Percentiles rank a stretch among this genome's conserved stretches.
Conservation (phyloP, 345 rosid genomes). For the Anacardium occidentale region DNA sequence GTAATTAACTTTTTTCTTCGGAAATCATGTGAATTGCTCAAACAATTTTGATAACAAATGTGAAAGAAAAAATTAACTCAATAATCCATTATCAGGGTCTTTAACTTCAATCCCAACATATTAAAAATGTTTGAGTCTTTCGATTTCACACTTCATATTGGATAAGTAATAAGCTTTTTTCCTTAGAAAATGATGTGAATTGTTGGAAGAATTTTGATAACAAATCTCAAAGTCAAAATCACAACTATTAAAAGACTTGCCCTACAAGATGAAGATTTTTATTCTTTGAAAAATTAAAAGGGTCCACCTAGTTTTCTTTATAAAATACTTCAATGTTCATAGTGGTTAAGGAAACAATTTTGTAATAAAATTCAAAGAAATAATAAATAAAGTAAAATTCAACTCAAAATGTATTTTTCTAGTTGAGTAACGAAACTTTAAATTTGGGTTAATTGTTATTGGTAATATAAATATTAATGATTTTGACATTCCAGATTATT, state of each 20-base stretch:
- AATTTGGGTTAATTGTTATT: not conserved
- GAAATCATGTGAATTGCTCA: no score
- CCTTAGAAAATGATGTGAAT: not conserved
- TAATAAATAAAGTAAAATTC: not conserved
- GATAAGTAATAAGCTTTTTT: no score
- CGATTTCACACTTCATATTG: no score
- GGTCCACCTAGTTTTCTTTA: not conserved
- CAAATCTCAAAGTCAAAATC: not conserved
- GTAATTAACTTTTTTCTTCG: no score
- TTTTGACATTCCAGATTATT: not conserved
- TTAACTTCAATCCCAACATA: no score
- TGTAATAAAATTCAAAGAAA: not conserved
- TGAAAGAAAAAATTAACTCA: no score
- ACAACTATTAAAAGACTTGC: not conserved
- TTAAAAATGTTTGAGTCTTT: no score
- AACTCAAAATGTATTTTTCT: not conserved
- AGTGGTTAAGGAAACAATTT: not conserved
- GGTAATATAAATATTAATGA: not conserved
- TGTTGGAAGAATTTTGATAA: not conserved
- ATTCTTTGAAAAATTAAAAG: not conserved
- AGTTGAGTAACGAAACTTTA: not conserved
- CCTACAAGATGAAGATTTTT: slow-evolving; percentile 10
- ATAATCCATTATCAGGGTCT: no score
- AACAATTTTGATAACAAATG: not conserved
- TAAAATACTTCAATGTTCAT: not conserved